phyloP scores from a whole-genome alignment of 1,139 yeast species.

The Geotrichum candidum region DNA sequence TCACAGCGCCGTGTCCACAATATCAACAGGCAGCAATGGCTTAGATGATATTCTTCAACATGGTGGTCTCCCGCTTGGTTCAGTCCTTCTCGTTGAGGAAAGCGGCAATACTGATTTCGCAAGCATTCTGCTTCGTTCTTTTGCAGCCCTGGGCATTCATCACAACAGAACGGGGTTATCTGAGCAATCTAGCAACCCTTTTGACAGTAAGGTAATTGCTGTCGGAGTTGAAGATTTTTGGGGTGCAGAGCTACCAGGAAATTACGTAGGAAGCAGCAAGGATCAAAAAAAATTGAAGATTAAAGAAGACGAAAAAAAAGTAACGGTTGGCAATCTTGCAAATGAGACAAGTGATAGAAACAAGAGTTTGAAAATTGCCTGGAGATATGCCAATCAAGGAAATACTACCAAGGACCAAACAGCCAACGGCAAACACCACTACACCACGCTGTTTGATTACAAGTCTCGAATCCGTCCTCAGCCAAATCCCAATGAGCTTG shows the following conservation, averaged over 20 bases:
- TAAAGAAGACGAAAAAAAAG: slow-evolving; percentile 51
- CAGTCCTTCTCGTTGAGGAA: slow-evolving; percentile 68
- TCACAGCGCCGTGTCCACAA: slow-evolving; percentile 59
- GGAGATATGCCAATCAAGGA: slow-evolving; percentile 43
- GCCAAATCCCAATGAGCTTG: slow-evolving; percentile 56
- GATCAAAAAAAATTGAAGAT: slow-evolving; percentile 63
- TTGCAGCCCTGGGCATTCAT: slow-evolving; percentile 72
- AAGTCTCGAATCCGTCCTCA: slow-evolving; percentile 64
- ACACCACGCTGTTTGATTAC: slow-evolving; percentile 43
- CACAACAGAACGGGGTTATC: slow-evolving; percentile 48
- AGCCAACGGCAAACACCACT: slow-evolving; percentile 11
- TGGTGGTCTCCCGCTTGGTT: slow-evolving; percentile 80
- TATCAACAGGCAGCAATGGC: slow-evolving; percentile 72
- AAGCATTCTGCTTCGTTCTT: slow-evolving; percentile 62
- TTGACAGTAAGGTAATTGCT: slow-evolving; percentile 44
- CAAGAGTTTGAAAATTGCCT: slow-evolving; percentile 46
- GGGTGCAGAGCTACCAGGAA: slow-evolving; percentile 73
- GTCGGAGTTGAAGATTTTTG: slow-evolving; percentile 58
- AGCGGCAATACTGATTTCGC: slow-evolving; percentile 86
- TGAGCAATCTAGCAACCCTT: slow-evolving; percentile 26
- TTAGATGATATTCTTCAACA: slow-evolving; percentile 72
- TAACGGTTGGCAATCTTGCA: slow-evolving; percentile 62
- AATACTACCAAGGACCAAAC: neutral
- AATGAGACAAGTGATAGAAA: slow-evolving; percentile 26
- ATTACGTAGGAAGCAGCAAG: slow-evolving; percentile 58